Evolutionary conservation across 169 alveolate species (phyloP).

Genomic region (Babesia caballi): DNA sequence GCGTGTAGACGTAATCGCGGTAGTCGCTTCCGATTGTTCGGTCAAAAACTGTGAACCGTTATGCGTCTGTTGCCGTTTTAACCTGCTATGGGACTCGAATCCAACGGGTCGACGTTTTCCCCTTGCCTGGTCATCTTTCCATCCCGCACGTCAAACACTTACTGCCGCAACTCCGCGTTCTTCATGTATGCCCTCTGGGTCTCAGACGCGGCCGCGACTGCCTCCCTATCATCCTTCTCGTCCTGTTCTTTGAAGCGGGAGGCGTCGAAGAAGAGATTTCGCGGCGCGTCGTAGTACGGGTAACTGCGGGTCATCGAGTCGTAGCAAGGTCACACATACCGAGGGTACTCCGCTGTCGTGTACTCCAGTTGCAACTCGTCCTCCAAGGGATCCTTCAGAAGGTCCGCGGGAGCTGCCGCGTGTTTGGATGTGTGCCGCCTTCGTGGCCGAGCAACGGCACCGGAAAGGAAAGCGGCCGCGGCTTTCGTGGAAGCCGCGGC

Average conservation of each 20-base stretch:
- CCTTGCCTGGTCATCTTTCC: conserved; percentile 15
- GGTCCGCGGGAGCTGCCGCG: conserved; percentile 4
- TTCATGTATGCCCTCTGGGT: conserved; percentile 33
- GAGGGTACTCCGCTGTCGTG: conserved; percentile 24
- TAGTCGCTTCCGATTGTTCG: conserved; percentile 38
- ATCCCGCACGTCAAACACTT: too few species aligned
- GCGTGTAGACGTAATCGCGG: conserved; percentile 26
- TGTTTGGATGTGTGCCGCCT: not conserved
- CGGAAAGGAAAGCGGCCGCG: not conserved
- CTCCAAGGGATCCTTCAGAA: conserved; percentile 5
- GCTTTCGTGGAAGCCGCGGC: not conserved
- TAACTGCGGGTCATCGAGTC: conserved; percentile 4
- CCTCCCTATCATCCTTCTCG: not conserved
- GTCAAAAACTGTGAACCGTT: conserved; percentile 37
- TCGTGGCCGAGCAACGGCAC: not conserved
- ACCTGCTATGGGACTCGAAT: conserved; percentile 58
- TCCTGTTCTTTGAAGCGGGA: not conserved
- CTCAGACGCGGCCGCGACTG: not conserved
- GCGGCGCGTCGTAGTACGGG: conserved; percentile 68
- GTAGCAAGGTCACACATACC: conserved; percentile 13
- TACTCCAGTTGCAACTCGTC: not conserved
- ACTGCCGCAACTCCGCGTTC: conserved; percentile 33
- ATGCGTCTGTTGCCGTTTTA: not conserved
- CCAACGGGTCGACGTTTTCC: conserved; percentile 15
- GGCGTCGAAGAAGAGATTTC: conserved; percentile 47